Evolutionary conservation across 2,329 filamentous ascomycete species (phyloP), one percentile per base, ranked within the genome.

Genomic region (Seiridium cupressi): DNA sequence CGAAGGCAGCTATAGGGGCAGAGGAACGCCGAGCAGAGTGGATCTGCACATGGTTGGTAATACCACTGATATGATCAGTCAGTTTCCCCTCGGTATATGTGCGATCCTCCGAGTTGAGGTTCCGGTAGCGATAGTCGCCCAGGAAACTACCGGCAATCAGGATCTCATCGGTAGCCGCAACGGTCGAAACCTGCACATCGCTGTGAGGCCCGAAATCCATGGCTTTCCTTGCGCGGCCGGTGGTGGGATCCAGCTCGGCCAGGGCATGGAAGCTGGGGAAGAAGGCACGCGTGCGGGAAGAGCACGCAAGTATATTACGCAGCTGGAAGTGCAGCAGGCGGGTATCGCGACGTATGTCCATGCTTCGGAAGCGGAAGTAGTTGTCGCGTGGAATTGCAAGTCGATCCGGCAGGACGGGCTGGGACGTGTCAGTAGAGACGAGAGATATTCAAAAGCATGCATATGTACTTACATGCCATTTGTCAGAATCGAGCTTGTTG

Each of bases 301-400:
- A 78, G 66, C 81, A 82, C 2, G 84, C 84, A 26, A 90, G 73
- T 13, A 88, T 76, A 65, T 87, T 88, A 48, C 87, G 84, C 10
- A 89, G 76, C 68, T 90, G 87, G 62, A 89, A 89, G 72, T 90
- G 87, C n/a, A 84, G 77, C 18, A 89, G 72, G 62, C 80, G 76
- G 32, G 86, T 76, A 55, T 85, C 77, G 26, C 76, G 77, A 51
- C 80, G 77, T 47, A 88, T 76, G 62, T 83, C 77, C 79, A 87
- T 86, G 44, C 76, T 78, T 46, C 78, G 79, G 68, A 88, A 89
- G 55, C 79, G 78, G 67, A 88, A 88, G 68, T 82, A 88, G 64
- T 73, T 82, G 18, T 81, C 78, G 1, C 66, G 72, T 10, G 73
- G 70, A 0, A 75, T 74, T 4, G 83, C 68, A 36, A 66, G 63